Percentiles rank a stretch among this genome's conserved stretches.
Evolutionary conservation across 352 stramenopile genomes (phyloP).

Genomic region (Lagenidium giganteum): DNA sequence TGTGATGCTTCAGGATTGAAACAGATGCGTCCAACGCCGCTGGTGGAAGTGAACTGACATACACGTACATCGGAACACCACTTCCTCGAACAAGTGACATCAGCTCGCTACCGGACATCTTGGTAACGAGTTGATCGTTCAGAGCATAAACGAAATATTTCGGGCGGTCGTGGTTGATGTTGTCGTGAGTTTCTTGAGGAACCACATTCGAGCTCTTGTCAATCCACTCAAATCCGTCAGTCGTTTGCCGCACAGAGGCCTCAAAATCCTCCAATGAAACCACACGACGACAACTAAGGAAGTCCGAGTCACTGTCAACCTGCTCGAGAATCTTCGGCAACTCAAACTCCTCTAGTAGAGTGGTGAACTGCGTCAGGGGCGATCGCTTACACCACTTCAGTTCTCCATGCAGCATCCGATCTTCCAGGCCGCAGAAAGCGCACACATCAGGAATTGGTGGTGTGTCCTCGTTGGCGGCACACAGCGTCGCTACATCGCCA

Average conservation of each 20-base stretch:
- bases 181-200: no score
- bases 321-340: no score
- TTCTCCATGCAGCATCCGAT: constrained; percentile 56
- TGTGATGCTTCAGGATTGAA: constrained; percentile 55
- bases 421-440: constrained; percentile 56
- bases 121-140: constrained; percentile 12
- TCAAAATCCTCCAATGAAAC: constrained; percentile 29
- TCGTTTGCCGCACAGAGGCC: no score
- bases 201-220: no score
- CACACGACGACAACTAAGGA: no score
- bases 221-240: no score
- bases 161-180: no score
- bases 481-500: neutral
- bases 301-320: no score
- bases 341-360: constrained; percentile 39
- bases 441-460: no score
- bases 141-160: constrained; percentile 18
- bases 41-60: constrained; percentile 24
- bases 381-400: constrained; percentile 50
- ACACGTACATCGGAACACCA: constrained; percentile 5
- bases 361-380: constrained; percentile 26
- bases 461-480: no score
- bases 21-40: constrained; percentile 51
- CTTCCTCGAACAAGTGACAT: constrained; percentile 2
- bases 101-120: constrained; percentile 11